Percentiles rank a stretch among this genome's conserved stretches.
Conservation (phyloP, 306 rosid species). For the Prosopis cineraria region DNA sequence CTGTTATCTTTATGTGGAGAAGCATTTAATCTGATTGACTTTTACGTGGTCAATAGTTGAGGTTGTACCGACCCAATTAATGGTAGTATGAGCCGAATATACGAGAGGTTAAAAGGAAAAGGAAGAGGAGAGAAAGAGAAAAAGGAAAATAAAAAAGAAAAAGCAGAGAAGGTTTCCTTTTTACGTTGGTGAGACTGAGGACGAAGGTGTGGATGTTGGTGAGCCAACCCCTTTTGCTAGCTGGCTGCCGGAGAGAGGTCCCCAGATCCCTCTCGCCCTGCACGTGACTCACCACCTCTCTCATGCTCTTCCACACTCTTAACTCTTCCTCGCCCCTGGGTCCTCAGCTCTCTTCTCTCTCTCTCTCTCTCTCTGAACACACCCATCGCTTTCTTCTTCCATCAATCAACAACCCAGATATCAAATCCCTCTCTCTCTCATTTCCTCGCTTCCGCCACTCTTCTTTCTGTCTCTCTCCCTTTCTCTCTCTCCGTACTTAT, state of each 20-base stretch:
- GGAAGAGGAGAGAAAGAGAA: neutral
- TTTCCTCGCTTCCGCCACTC: conserved; percentile 31
- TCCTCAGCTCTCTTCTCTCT: conserved; percentile 16
- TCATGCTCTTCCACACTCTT: conserved; percentile 10
- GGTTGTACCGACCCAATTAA: neutral
- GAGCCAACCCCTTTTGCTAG: conserved; percentile 92
- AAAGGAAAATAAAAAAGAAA: neutral
- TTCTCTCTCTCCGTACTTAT: neutral
- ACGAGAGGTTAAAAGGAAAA: neutral
- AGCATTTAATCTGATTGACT: neutral
- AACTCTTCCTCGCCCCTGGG: neutral
- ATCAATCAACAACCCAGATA: conserved; percentile 49
- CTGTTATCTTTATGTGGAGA: neutral
- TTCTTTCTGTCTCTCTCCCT: neutral
- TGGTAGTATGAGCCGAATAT: neutral
- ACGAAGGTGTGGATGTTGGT: conserved; percentile 92
- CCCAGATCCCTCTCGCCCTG: conserved; percentile 60
- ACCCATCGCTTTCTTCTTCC: conserved; percentile 55
- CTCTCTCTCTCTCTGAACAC: conserved; percentile 21
- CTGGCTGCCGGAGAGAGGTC: conserved; percentile 98
- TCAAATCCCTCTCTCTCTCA: conserved; percentile 44
- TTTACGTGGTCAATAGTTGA: neutral
- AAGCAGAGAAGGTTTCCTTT: neutral
- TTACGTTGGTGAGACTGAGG: conserved; percentile 52
- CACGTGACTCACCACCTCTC: conserved; percentile 74